Conservation (phyloP, 169 alveolate genomes). For the Eimeria acervulina region DNA sequence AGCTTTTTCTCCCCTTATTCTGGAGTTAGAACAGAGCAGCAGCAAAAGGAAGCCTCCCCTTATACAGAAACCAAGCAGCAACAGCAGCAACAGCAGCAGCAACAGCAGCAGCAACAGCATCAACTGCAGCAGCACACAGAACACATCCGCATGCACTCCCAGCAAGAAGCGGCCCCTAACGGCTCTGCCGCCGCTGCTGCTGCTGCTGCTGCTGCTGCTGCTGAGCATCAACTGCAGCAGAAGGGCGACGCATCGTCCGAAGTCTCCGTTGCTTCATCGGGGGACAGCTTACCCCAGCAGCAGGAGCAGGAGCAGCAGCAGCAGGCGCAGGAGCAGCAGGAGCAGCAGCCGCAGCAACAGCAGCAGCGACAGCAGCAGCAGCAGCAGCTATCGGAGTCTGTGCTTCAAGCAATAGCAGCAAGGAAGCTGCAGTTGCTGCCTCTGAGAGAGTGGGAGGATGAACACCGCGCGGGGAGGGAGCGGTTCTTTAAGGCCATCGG, state of each 20-base stretch:
- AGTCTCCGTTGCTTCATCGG: neutral
- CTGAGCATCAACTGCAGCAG: neutral
- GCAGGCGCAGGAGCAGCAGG: slow-evolving; percentile 5
- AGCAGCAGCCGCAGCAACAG: slow-evolving; percentile 9
- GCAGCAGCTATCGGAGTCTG: slow-evolving; percentile 50
- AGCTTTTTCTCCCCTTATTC: neutral
- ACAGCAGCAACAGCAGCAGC: too few relatives aligned
- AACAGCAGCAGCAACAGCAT: neutral
- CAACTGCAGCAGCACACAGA: neutral
- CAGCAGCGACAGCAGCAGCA: slow-evolving; percentile 61
- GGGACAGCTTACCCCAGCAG: neutral
- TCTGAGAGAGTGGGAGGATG: slow-evolving; percentile 50
- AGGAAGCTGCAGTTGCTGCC: slow-evolving; percentile 44
- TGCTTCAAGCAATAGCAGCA: slow-evolving; percentile 51
- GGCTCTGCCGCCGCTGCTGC: neutral
- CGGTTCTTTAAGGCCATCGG: slow-evolving; percentile 18
- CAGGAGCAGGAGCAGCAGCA: slow-evolving; percentile 16
- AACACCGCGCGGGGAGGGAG: slow-evolving; percentile 1
- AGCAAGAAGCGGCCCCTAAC: neutral
- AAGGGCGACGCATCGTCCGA: neutral
- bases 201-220: neutral
- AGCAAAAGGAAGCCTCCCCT: neutral
- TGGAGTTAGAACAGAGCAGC: neutral
- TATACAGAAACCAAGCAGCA: too few relatives aligned
- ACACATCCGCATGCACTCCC: neutral